Evolutionary conservation across 2,329 filamentous ascomycete species (phyloP).

Genomic region (Trichoderma koningiopsis): DNA sequence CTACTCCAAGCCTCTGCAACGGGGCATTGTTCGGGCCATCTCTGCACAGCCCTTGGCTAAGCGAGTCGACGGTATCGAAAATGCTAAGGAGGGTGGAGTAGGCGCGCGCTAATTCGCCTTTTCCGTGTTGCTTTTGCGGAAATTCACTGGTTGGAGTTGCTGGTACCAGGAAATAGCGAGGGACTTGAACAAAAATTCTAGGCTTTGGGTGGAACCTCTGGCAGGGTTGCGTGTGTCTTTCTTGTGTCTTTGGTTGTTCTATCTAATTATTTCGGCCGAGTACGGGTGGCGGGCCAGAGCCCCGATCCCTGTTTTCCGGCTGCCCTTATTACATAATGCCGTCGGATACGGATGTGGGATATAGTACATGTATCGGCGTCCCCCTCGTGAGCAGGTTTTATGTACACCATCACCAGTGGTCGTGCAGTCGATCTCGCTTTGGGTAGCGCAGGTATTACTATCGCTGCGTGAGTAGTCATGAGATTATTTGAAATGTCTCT

Average conservation of each 20-base stretch:
- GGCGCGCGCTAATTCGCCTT: neutral
- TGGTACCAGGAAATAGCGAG: constrained; percentile 10
- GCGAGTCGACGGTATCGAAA: neutral
- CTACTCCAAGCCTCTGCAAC: neutral
- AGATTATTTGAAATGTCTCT: neutral
- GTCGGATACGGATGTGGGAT: neutral
- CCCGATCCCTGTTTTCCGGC: neutral
- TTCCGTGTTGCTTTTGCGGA: neutral
- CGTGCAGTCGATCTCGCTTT: neutral
- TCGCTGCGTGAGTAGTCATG: neutral
- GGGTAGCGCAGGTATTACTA: neutral
- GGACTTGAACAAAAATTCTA: neutral
- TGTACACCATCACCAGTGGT: neutral
- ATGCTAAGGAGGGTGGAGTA: neutral
- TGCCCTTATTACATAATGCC: neutral
- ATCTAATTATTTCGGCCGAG: constrained; percentile 10
- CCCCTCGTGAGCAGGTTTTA: neutral
- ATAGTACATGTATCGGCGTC: neutral
- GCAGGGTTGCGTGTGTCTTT: neutral
- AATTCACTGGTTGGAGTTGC: neutral
- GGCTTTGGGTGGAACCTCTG: neutral
- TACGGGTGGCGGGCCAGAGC: neutral
- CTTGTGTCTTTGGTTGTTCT: neutral
- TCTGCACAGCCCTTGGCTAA: neutral
- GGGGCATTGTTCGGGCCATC: constrained; percentile 2